Percentiles rank a stretch among this genome's conserved stretches.
These are phyloP conservation scores for Hypoxylon rickii DNA, from an alignment of 495 filamentous ascomycete species.

Conservation along the genomic window DNA sequence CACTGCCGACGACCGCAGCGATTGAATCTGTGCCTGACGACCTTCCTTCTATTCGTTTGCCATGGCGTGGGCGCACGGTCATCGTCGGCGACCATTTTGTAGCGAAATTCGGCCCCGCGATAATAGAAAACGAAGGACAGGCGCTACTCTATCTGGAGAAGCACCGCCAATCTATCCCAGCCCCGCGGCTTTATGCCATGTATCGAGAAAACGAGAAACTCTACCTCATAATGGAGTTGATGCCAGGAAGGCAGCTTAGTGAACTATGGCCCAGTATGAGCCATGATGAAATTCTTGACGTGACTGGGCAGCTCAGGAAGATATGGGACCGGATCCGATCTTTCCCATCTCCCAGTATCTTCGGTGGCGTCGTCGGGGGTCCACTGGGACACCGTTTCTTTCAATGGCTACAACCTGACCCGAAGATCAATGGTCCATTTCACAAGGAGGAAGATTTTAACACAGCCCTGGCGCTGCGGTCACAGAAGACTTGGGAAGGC, in stretches of 20 bases:
- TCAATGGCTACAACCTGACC: no score
- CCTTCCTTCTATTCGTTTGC: slow-evolving; percentile 2
- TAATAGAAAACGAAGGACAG: slow-evolving; percentile 22
- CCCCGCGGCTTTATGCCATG: slow-evolving; percentile 32
- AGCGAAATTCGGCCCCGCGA: slow-evolving; percentile 18
- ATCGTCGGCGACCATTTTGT: slow-evolving; percentile 20
- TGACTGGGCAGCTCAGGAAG: slow-evolving; percentile 29
- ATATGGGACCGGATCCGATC: slow-evolving; percentile 41
- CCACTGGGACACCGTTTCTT: no score
- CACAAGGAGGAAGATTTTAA: no score
- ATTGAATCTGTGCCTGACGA: slow-evolving; percentile 4
- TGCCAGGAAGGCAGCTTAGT: slow-evolving; percentile 10
- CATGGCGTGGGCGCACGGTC: slow-evolving; percentile 1
- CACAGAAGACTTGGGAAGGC: no score
- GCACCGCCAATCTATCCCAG: slow-evolving; percentile 12
- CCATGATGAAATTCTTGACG: slow-evolving; percentile 35
- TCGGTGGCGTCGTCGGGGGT: slow-evolving; percentile 34
- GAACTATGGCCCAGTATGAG: slow-evolving; percentile 30
- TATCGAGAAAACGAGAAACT: slow-evolving; percentile 28
- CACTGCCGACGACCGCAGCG: slow-evolving; percentile 9
- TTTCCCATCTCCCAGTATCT: slow-evolving; percentile 38
- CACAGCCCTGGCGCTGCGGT: no score
- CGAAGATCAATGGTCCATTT: no score
- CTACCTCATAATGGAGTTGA: slow-evolving; percentile 27
- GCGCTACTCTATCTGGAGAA: slow-evolving; percentile 24